Conservation (phyloP, 2,329 filamentous ascomycete genomes). For the Hypoxylon sp. region DNA sequence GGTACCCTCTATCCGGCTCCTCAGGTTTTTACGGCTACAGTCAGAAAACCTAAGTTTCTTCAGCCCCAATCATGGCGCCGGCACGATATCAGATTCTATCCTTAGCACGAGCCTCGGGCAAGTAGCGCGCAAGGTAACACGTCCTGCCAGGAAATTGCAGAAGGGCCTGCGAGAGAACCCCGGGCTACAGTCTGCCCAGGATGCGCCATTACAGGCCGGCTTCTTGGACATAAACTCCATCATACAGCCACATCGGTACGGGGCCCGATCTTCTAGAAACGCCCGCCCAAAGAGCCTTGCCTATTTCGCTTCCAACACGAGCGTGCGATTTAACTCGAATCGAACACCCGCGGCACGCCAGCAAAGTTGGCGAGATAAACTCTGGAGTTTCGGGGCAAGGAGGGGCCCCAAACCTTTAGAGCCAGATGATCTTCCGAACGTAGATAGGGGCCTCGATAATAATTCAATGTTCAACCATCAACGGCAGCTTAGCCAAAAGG, state of each 20-base stretch:
- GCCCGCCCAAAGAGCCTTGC: slow-evolving; percentile 25
- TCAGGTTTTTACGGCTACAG: slow-evolving; percentile 80
- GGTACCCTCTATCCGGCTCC: slow-evolving; percentile 67
- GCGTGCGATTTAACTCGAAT: slow-evolving; percentile 47
- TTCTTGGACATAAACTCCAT: slow-evolving; percentile 45
- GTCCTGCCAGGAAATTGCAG: slow-evolving; percentile 45
- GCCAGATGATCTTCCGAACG: slow-evolving; percentile 69
- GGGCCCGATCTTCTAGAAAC: slow-evolving; percentile 17
- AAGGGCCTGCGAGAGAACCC: slow-evolving; percentile 41
- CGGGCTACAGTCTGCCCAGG: slow-evolving; percentile 1
- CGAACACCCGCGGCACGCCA: slow-evolving; percentile 44
- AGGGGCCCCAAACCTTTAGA: slow-evolving; percentile 59
- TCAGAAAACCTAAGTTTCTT: slow-evolving; percentile 69
- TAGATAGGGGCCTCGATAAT: slow-evolving; percentile 69
- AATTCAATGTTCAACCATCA: slow-evolving; percentile 75
- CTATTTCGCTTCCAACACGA: slow-evolving; percentile 34
- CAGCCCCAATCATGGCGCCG: slow-evolving; percentile 52
- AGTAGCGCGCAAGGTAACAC: slow-evolving; percentile 36
- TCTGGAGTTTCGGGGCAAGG: slow-evolving; percentile 58
- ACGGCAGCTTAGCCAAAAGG: slow-evolving; percentile 78
- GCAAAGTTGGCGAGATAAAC: slow-evolving; percentile 61
- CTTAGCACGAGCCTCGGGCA: slow-evolving; percentile 18
- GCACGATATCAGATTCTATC: slow-evolving; percentile 16
- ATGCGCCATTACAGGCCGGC: slow-evolving; percentile 41
- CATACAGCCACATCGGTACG: slow-evolving; percentile 31